phyloP scores from a whole-genome alignment of 352 stramenopile species.

The Plasmopara viticola region DNA sequence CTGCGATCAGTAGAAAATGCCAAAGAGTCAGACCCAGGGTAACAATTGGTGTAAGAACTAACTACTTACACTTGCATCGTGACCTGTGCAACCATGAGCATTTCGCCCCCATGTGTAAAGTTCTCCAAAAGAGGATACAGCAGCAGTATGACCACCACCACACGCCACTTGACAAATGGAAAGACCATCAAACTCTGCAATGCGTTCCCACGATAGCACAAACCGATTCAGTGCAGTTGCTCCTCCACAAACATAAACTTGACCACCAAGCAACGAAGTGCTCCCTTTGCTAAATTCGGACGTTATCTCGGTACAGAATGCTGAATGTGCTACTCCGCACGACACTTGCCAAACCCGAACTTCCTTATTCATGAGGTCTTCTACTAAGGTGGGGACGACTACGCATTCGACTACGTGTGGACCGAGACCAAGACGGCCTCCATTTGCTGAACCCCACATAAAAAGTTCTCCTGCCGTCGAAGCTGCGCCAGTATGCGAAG shows the following conservation, averaged over 20 bases:
- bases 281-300: conserved; percentile 49
- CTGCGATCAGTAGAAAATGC: conserved; percentile 15
- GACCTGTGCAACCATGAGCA: conserved; percentile 84
- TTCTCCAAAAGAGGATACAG: conserved; percentile 83
- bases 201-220: conserved; percentile 62
- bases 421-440: conserved; percentile 87
- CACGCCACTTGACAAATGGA: conserved; percentile 75
- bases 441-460: conserved; percentile 90
- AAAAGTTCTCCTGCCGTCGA: conserved; percentile 66
- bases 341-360: conserved; percentile 76
- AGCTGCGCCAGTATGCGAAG: conserved; percentile 72
- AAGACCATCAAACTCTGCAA: conserved; percentile 46
- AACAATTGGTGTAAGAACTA: too few relatives aligned
- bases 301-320: conserved; percentile 66
- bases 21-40: neutral
- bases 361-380: conserved; percentile 48
- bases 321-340: conserved; percentile 72
- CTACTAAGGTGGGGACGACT: conserved; percentile 78
- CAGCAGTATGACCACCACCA: conserved; percentile 85
- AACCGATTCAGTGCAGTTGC: conserved; percentile 74
- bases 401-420: conserved; percentile 49
- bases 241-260: conserved; percentile 85
- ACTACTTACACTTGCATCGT: conserved; percentile 33
- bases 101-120: conserved; percentile 92
- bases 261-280: conserved; percentile 66